Evolutionary conservation across 192 early-diverging fungal genomes (phyloP).

Genomic region (Geosiphon pyriformis): DNA sequence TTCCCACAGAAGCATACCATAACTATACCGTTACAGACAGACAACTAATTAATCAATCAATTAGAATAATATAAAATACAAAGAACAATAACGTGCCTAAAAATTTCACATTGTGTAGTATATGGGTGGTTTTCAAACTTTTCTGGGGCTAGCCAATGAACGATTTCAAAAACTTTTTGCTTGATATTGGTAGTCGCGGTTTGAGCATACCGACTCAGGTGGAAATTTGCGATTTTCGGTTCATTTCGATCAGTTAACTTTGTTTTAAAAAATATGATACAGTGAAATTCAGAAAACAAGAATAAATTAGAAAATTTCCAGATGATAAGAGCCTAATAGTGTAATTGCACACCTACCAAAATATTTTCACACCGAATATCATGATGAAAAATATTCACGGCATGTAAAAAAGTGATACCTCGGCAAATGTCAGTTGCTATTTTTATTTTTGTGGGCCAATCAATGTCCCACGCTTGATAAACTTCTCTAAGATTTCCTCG

Average conservation of each 20-base stretch:
- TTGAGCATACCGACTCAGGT: not conserved
- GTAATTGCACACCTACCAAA: not conserved
- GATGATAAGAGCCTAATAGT: not conserved
- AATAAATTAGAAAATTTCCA: not conserved
- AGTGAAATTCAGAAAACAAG: not conserved
- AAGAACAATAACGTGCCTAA: not conserved
- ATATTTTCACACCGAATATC: conserved; percentile 23
- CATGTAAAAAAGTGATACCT: conserved; percentile 12
- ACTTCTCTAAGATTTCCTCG: conserved; percentile 5
- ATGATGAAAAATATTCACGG: conserved; percentile 2
- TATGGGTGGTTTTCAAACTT: not conserved
- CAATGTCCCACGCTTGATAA: not conserved
- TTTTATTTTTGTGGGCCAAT: conserved; percentile 3
- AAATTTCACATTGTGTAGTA: conserved; percentile 17
- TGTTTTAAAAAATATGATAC: not conserved
- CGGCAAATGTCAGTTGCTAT: conserved; percentile 19
- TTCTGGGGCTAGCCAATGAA: conserved; percentile 21
- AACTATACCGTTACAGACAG: not conserved
- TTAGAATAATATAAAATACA: not conserved
- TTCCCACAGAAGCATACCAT: conserved; percentile 12
- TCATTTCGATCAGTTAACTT: conserved; percentile 3
- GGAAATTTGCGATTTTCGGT: conserved; percentile 21
- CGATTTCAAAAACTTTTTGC: not conserved
- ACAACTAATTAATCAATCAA: not conserved
- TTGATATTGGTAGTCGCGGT: not conserved